A percentile compares a stretch with the other conserved stretches of the same genome.
These are phyloP conservation scores for Colletotrichum chrysophilum DNA, from an alignment of 2,329 filamentous ascomycete species.

Conservation along the genomic window DNA sequence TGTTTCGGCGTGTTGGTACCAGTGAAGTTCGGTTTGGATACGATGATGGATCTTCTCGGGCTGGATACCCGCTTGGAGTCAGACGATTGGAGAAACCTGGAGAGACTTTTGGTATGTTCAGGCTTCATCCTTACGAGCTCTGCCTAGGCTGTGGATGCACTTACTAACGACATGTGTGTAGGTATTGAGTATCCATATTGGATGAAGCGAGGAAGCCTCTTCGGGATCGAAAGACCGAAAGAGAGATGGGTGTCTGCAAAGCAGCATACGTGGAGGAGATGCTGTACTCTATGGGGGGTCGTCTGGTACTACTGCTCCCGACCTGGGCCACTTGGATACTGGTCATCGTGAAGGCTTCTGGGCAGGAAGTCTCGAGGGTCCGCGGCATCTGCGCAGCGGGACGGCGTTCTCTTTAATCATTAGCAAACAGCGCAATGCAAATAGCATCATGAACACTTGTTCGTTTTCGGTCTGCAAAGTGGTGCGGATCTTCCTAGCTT, in stretches of 20 bases:
- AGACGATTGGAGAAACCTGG: neutral
- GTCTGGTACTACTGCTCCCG: neutral
- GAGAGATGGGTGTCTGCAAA: neutral
- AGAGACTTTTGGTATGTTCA: neutral
- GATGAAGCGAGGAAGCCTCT: neutral
- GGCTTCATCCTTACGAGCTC: neutral
- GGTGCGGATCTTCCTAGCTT: too few species aligned
- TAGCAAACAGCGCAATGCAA: neutral
- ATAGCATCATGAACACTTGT: neutral
- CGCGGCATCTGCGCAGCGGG: neutral
- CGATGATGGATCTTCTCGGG: neutral
- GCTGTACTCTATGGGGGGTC: neutral
- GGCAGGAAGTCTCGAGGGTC: neutral
- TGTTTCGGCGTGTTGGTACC: neutral
- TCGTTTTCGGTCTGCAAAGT: neutral
- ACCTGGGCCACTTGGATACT: neutral
- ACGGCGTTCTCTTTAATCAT: neutral
- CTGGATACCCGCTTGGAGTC: neutral
- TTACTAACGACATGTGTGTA: neutral
- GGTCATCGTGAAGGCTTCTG: neutral
- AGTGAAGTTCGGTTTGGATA: neutral
- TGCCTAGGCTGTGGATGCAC: neutral
- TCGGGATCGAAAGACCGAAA: neutral
- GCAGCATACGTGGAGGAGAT: neutral
- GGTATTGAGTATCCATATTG: neutral